A percentile compares a stretch with the other conserved stretches of the same genome.
Conservation (phyloP, 2,329 filamentous ascomycete species). For the Seiridium unicorne region DNA sequence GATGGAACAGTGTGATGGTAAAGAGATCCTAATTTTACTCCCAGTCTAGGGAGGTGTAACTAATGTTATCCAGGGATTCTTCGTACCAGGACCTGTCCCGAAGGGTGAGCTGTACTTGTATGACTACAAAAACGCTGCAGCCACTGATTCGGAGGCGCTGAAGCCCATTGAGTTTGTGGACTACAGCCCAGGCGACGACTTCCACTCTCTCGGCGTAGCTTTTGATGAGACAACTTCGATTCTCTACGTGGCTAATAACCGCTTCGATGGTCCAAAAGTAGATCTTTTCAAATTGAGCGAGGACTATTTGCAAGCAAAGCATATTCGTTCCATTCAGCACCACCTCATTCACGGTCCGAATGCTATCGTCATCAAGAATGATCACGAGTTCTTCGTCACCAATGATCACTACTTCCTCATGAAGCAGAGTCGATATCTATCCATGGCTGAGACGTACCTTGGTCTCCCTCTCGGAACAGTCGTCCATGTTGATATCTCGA, state of each 20-base stretch:
- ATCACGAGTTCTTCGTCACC: constrained; percentile 37
- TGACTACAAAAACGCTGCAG: constrained; percentile 27
- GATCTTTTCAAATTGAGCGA: constrained; percentile 38
- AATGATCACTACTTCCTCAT: constrained; percentile 36
- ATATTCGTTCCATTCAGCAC: constrained; percentile 34
- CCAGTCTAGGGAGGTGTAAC: neutral
- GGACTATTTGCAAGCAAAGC: constrained; percentile 27
- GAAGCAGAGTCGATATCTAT: constrained; percentile 20
- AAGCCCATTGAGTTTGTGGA: constrained; percentile 21
- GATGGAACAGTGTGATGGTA: constrained; percentile 41
- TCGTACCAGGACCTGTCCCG: constrained; percentile 21
- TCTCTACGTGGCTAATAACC: constrained; percentile 37
- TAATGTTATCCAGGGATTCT: constrained; percentile 20
- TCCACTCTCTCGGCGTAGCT: constrained; percentile 39
- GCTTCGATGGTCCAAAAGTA: constrained; percentile 30
- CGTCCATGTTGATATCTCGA: constrained; percentile 31
- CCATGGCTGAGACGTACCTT: constrained; percentile 32
- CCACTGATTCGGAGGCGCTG: constrained; percentile 19
- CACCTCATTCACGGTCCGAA: constrained; percentile 37
- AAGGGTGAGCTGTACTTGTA: constrained; percentile 34
- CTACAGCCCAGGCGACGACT: constrained; percentile 24
- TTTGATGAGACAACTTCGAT: constrained; percentile 32
- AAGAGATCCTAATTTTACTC: neutral
- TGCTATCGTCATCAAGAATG: constrained; percentile 31
- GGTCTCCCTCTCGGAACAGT: constrained; percentile 30